Evolutionary conservation across 495 filamentous ascomycete species (phyloP).

Genomic region (Hypoxylon fuscum): DNA sequence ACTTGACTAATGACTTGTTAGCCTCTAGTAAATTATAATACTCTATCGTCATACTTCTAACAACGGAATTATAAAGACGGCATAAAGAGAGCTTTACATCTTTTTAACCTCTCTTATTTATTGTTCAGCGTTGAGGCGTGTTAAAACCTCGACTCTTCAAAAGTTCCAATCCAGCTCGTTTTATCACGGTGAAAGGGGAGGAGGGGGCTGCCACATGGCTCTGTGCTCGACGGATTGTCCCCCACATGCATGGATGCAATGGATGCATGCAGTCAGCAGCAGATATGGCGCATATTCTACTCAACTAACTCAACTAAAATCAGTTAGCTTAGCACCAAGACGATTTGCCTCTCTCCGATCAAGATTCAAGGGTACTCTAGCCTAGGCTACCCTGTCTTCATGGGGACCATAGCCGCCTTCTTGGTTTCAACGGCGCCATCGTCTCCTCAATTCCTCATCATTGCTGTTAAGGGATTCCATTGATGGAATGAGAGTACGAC

Average conservation of each 20-base stretch:
- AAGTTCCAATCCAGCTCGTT: neutral
- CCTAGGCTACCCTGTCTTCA: slow-evolving; percentile 11
- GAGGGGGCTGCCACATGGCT: slow-evolving; percentile 31
- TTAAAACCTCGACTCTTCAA: too few relatives aligned
- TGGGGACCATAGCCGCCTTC: slow-evolving; percentile 9
- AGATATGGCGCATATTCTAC: slow-evolving; percentile 17
- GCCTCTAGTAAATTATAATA: too few relatives aligned
- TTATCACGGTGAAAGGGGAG: neutral
- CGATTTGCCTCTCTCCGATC: neutral
- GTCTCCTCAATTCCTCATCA: slow-evolving; percentile 4
- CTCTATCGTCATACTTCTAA: too few relatives aligned
- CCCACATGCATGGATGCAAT: too few relatives aligned
- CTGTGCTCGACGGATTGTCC: slow-evolving; percentile 11
- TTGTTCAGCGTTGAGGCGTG: too few relatives aligned
- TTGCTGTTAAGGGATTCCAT: neutral
- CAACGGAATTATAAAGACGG: too few relatives aligned
- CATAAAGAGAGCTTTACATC: too few relatives aligned
- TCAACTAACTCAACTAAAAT: neutral
- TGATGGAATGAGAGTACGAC: neutral
- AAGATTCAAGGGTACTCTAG: neutral
- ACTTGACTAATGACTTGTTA: too few relatives aligned
- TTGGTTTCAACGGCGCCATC: slow-evolving; percentile 17
- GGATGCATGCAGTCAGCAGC: slow-evolving; percentile 32
- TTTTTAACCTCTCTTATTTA: too few relatives aligned
- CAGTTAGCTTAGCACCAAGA: neutral